These are phyloP conservation scores for Camelina hispida DNA, from an alignment of 345 rosid species.

Conservation along the genomic window DNA sequence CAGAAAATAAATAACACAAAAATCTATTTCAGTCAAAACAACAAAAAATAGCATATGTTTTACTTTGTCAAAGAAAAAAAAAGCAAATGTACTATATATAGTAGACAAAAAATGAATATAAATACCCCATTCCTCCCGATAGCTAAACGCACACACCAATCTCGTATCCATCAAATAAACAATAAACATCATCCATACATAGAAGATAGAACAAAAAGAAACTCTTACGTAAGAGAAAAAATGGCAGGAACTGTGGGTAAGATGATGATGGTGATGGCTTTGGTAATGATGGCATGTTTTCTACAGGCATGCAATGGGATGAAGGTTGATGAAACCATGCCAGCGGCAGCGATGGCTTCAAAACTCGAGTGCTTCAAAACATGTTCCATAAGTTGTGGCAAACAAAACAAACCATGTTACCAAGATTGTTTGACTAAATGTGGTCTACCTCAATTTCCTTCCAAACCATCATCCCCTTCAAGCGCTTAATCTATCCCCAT, in stretches of 20 bases:
- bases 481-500: not conserved
- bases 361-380: slow-evolving; percentile 30
- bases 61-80: not conserved
- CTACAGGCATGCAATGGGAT: slow-evolving; percentile 37
- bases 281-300: slow-evolving; percentile 31
- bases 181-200: not conserved
- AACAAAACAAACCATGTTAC: slow-evolving; percentile 37
- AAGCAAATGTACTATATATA: slow-evolving; percentile 23
- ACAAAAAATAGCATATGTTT: not conserved
- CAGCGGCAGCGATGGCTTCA: not conserved
- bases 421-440: slow-evolving; percentile 32
- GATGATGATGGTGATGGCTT: slow-evolving; percentile 29
- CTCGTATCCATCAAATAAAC: slow-evolving; percentile 20
- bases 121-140: not conserved
- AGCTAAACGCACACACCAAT: not conserved
- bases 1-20: not conserved
- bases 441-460: slow-evolving; percentile 28
- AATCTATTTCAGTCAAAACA: not conserved
- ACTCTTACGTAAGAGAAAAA: slow-evolving; percentile 16
- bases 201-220: not conserved
- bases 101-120: slow-evolving; percentile 6
- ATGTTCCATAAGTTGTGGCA: slow-evolving; percentile 40
- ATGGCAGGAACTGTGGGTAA: slow-evolving; percentile 31
- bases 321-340: not conserved
- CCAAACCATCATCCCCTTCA: slow-evolving; percentile 7